Evolutionary conservation across 768 basidiomycete species (phyloP).

Genomic region (Roridomyces roridus): DNA sequence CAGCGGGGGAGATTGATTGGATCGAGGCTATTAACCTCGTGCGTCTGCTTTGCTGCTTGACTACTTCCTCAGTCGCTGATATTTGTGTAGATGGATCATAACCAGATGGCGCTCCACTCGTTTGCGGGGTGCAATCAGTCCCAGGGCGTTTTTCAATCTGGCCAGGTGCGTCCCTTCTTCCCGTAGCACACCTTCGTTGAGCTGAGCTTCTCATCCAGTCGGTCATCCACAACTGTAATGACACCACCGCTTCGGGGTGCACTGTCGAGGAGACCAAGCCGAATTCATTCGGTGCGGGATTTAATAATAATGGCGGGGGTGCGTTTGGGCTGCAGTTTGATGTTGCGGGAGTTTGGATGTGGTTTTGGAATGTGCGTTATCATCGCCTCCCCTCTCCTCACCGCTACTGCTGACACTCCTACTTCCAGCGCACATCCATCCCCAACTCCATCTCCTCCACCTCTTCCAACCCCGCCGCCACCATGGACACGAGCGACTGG

Average conservation of each 20-base stretch:
- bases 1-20: constrained; percentile 53
- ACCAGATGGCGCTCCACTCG: constrained; percentile 22
- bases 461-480: constrained; percentile 13
- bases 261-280: constrained; percentile 63
- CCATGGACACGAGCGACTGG: constrained; percentile 39
- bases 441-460: constrained; percentile 27
- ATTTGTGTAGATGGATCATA: constrained; percentile 17
- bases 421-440: constrained; percentile 1
- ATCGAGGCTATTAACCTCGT: constrained; percentile 25
- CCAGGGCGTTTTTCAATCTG: constrained; percentile 5
- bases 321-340: constrained; percentile 80
- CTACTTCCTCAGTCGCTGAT: too few species aligned
- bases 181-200: constrained; percentile 36
- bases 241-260: constrained; percentile 63
- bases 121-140: constrained; percentile 18
- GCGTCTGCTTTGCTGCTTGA: neutral
- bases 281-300: constrained; percentile 69
- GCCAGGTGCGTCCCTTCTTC: constrained; percentile 6
- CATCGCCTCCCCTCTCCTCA: neutral
- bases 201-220: constrained; percentile 50
- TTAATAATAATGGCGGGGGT: constrained; percentile 73
- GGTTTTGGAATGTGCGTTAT: constrained; percentile 50
- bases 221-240: constrained; percentile 51
- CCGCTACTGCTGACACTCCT: constrained; percentile 22
- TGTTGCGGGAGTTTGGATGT: constrained; percentile 43